These are phyloP conservation scores for Hydrangea macrophylla DNA, from an alignment of 148 eudicot genomes.

Conservation along the genomic window DNA sequence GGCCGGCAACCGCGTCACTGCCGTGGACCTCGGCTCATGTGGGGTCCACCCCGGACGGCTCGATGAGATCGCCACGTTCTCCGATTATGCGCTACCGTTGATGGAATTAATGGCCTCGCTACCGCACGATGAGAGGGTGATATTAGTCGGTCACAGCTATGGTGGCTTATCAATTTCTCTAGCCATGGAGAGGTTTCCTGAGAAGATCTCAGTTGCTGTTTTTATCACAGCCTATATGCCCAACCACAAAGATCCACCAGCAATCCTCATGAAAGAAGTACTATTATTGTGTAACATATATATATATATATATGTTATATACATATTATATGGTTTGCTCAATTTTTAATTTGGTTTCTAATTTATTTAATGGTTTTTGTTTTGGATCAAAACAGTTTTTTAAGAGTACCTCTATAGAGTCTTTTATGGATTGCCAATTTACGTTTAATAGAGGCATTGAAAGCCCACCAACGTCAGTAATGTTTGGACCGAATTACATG, in stretches of 20 bases:
- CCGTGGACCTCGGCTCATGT: slow-evolving; percentile 37
- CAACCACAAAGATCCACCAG: slow-evolving; percentile 22
- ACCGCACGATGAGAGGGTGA: slow-evolving; percentile 23
- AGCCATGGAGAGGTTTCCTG: slow-evolving; percentile 40
- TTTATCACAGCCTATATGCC: slow-evolving; percentile 51
- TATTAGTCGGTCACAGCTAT: slow-evolving; percentile 46
- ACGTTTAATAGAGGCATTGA: slow-evolving; percentile 27
- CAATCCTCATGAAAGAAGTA: slow-evolving; percentile 26
- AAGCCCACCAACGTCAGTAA: slow-evolving; percentile 25
- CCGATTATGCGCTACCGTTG: slow-evolving; percentile 37
- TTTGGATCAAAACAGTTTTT: slow-evolving; percentile 27
- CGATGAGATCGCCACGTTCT: slow-evolving; percentile 24
- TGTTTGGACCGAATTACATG: slow-evolving; percentile 33
- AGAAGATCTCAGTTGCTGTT: slow-evolving; percentile 38
- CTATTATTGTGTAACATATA: too few species aligned
- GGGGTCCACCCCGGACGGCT: slow-evolving; percentile 30
- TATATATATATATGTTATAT: too few species aligned
- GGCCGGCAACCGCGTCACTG: slow-evolving; percentile 34
- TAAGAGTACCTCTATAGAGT: slow-evolving; percentile 23
- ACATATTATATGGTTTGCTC: not conserved
- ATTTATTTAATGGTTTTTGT: not conserved
- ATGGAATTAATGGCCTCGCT: slow-evolving; percentile 34
- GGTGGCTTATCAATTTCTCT: slow-evolving; percentile 40
- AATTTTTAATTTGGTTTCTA: not conserved
- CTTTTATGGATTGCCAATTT: slow-evolving; percentile 30